These are phyloP conservation scores for Lipomyces spencermartinsiae DNA, from an alignment of 805 yeast genomes.

Conservation along the genomic window DNA sequence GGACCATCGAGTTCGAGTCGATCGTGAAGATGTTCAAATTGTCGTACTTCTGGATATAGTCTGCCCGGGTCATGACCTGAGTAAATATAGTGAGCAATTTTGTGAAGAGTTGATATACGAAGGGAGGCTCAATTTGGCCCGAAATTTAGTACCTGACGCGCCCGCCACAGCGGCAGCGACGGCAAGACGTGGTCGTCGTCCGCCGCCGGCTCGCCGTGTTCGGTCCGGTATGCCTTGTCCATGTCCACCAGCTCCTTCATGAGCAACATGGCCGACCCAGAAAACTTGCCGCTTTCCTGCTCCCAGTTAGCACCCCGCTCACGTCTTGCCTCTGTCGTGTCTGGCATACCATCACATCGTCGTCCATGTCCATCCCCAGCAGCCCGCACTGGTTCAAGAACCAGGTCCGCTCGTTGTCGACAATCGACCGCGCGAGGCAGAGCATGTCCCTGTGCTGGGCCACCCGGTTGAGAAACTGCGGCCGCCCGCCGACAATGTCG, in stretches of 20 bases:
- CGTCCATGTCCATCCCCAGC: conserved; percentile 80
- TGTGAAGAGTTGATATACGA: too few species aligned
- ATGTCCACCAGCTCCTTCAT: conserved; percentile 75
- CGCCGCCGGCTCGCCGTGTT: conserved; percentile 41
- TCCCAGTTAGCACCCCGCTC: neutral
- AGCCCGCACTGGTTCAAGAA: conserved; percentile 82
- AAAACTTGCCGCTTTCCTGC: conserved; percentile 63
- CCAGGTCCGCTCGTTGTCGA: conserved; percentile 86
- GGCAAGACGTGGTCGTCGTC: conserved; percentile 63
- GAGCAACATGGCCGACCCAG: conserved; percentile 75
- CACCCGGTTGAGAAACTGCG: conserved; percentile 79
- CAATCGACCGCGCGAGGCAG: conserved; percentile 48
- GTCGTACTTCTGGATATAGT: conserved; percentile 76
- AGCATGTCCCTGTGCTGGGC: conserved; percentile 61
- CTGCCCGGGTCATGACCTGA: conserved; percentile 84
- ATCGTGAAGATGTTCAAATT: conserved; percentile 79
- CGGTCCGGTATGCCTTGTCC: conserved; percentile 53
- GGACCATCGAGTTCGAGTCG: conserved; percentile 70
- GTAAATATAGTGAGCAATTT: too few species aligned
- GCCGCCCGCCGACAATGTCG: conserved; percentile 79
- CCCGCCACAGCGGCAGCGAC: conserved; percentile 80
- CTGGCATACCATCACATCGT: conserved; percentile 67
- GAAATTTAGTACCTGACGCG: too few species aligned
- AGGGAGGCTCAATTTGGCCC: too few species aligned
- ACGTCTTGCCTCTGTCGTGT: neutral